A percentile compares a stretch with the other conserved stretches of the same genome.
Conservation (phyloP, 805 yeast species). For the Cephaloascus albidus region DNA sequence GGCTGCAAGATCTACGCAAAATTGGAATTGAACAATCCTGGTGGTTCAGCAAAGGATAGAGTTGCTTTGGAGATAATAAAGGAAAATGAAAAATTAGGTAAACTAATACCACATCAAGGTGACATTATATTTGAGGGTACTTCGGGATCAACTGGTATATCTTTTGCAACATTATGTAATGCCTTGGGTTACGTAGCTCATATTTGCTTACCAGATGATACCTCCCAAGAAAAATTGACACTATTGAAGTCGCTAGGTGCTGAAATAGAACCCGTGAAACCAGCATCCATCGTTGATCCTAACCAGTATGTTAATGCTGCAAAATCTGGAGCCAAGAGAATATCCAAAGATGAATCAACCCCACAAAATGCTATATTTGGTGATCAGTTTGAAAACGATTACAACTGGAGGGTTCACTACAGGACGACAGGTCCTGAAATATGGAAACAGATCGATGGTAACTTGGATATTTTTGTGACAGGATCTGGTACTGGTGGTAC, state of each 20-base stretch:
- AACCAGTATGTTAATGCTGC: conserved; percentile 90
- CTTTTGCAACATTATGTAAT: conserved; percentile 83
- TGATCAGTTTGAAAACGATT: conserved; percentile 90
- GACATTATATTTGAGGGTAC: conserved; percentile 91
- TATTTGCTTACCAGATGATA: conserved; percentile 92
- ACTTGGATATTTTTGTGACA: conserved; percentile 68
- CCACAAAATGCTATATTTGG: conserved; percentile 68
- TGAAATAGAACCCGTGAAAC: conserved; percentile 72
- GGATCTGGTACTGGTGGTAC: conserved; percentile 99
- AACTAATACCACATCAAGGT: conserved; percentile 30
- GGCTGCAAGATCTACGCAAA: conserved; percentile 85
- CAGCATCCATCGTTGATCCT: conserved; percentile 93
- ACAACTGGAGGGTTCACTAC: conserved; percentile 82
- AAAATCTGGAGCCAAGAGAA: conserved; percentile 47
- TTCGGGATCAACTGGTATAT: conserved; percentile 93
- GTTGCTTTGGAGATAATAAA: conserved; percentile 33
- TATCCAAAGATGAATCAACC: conserved; percentile 28
- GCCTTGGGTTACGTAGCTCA: conserved; percentile 85
- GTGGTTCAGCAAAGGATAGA: conserved; percentile 88
- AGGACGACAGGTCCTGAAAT: conserved; percentile 89
- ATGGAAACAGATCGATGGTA: conserved; percentile 57
- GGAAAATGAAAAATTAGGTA: conserved; percentile 23
- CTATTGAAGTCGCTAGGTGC: conserved; percentile 75
- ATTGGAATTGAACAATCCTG: conserved; percentile 80
- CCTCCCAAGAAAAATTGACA: conserved; percentile 73